Evolutionary conservation across 2,329 filamentous ascomycete species (phyloP), one percentile per base, ranked within the genome.

Genomic region (Polytolypa hystricis): DNA sequence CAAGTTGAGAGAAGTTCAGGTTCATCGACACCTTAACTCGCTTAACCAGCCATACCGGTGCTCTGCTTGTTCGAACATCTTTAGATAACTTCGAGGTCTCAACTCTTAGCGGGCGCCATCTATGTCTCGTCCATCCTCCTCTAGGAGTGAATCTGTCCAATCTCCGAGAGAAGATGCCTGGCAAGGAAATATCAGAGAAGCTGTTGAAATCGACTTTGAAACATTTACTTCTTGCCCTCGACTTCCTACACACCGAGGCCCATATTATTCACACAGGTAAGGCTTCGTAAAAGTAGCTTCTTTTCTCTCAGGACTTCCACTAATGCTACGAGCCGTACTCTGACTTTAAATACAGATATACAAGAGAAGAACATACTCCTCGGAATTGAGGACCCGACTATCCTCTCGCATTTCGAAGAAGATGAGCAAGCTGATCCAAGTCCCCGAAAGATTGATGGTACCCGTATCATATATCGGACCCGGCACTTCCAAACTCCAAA

Each of bases 281-380:
- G 37, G n/a, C n/a, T n/a, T n/a, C n/a, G n/a, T n/a, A n/a, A n/a
- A n/a, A n/a, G n/a, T n/a, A n/a, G n/a, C n/a, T 36, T 16, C 35
- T 19, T 6, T n/a, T 29, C 1, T 28, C 26, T n/a, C 8, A 16
- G 30, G 25, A 12, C 14, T 25, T 2, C 15, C 28, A 12, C 15
- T 30, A 12, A 14, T 30, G 14, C 9, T 30, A 30, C 9, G 9
- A 14, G 14, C 11, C 18, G 17, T 16, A 10, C n/a, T 34, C 5
- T 12, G n/a, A 4, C 26, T 29, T 9, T 15, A 21, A 33, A 7
- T 15, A n/a, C 12, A 53, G 52, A 55, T 41, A 40, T 56, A 25
- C 43, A 53, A 39, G 43, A 49, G 33, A 47, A 50, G n/a, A 53
- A 55, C 16, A 44, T 53, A 14, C 45, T 55, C 42, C 44, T 54